These are phyloP conservation scores for Mucuna pruriens DNA, from an alignment of 306 rosid genomes.

Conservation along the genomic window DNA sequence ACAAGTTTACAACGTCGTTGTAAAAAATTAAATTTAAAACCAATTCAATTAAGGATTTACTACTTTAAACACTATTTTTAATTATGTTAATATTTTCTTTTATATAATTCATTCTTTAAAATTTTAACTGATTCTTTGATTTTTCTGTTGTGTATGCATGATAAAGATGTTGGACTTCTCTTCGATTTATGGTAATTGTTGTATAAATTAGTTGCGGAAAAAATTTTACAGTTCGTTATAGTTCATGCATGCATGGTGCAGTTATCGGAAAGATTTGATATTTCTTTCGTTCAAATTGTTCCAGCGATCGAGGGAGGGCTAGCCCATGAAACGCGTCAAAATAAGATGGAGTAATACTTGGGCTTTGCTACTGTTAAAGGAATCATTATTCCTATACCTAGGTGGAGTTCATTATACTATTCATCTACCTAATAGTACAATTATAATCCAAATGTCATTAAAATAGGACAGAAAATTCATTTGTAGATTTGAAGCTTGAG, in stretches of 20 bases:
- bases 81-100: too few relatives aligned
- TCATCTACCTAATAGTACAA: not conserved
- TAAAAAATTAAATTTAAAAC: too few relatives aligned
- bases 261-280: not conserved
- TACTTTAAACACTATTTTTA: too few relatives aligned
- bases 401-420: constrained; percentile 23
- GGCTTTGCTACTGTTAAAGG: constrained; percentile 37
- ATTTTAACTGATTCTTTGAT: too few relatives aligned
- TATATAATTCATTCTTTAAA: too few relatives aligned
- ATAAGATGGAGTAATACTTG: constrained; percentile 36
- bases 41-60: too few relatives aligned
- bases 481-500: not conserved
- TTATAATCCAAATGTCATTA: not conserved
- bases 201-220: not conserved
- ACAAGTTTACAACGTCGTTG: too few relatives aligned
- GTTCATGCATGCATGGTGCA: not conserved
- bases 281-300: not conserved
- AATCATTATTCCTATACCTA: constrained; percentile 30
- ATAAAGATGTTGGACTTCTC: too few relatives aligned
- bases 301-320: not conserved
- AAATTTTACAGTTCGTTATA: too few relatives aligned
- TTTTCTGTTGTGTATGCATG: too few relatives aligned
- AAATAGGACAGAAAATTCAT: not conserved
- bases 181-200: too few relatives aligned
- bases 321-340: constrained; percentile 3